Percentiles rank a stretch among this genome's conserved stretches.
These are phyloP conservation scores for Ascomycota sp. DNA, from an alignment of 2,329 filamentous ascomycete genomes.

Conservation along the genomic window DNA sequence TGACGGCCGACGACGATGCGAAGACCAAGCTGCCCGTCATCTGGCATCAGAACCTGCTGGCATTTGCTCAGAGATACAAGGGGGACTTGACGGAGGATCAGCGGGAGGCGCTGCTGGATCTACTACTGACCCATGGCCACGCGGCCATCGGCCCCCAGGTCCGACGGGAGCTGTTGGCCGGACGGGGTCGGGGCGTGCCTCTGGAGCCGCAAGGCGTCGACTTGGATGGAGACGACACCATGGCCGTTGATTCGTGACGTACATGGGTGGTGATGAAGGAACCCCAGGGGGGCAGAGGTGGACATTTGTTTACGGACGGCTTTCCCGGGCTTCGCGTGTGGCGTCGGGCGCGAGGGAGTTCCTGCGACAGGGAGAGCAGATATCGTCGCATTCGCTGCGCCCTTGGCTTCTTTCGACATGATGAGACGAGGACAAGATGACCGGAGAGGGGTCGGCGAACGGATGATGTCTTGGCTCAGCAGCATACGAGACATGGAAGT, in stretches of 20 bases:
- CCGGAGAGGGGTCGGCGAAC: too few relatives aligned
- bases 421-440: too few relatives aligned
- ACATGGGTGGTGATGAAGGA: too few relatives aligned
- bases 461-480: too few relatives aligned
- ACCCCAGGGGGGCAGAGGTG: not conserved
- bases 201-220: slow-evolving; percentile 34
- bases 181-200: slow-evolving; percentile 59
- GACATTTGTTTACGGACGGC: too few relatives aligned
- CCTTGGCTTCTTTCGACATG: too few relatives aligned
- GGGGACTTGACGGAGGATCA: slow-evolving; percentile 95
- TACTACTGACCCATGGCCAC: slow-evolving; percentile 71
- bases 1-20: slow-evolving; percentile 24
- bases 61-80: slow-evolving; percentile 84
- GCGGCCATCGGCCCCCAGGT: slow-evolving; percentile 80
- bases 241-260: slow-evolving; percentile 47
- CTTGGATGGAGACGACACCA: slow-evolving; percentile 73
- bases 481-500: too few relatives aligned
- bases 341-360: too few relatives aligned
- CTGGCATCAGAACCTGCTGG: slow-evolving; percentile 85
- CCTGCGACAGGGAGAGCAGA: too few relatives aligned
- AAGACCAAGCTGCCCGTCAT: slow-evolving; percentile 63
- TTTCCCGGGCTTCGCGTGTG: too few relatives aligned
- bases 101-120: slow-evolving; percentile 71
- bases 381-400: too few relatives aligned
- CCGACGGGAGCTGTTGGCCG: slow-evolving; percentile 68